Conservation (phyloP, 805 yeast species). For the Teunomyces stri region DNA sequence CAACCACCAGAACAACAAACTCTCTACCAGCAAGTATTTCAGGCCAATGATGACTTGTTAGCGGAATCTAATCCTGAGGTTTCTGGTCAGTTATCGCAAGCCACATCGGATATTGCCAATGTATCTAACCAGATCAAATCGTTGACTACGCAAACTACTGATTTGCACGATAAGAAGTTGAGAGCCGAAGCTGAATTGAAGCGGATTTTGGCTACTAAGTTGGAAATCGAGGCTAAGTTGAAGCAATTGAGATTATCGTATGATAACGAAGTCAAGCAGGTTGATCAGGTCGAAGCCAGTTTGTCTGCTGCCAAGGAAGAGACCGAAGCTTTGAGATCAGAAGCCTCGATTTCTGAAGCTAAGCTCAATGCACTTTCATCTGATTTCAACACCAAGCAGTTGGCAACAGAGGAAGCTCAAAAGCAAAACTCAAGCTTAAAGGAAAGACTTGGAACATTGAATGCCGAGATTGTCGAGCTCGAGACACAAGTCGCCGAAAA, state of each 20-base stretch:
- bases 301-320: slow-evolving; percentile 62
- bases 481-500: slow-evolving; percentile 54
- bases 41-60: slow-evolving; percentile 45
- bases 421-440: slow-evolving; percentile 62
- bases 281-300: slow-evolving; percentile 64
- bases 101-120: slow-evolving; percentile 84
- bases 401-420: slow-evolving; percentile 64
- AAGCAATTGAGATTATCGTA: slow-evolving; percentile 64
- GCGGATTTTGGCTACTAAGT: slow-evolving; percentile 62
- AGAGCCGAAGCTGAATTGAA: slow-evolving; percentile 76
- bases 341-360: slow-evolving; percentile 75
- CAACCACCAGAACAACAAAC: not conserved
- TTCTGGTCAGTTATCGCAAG: slow-evolving; percentile 67
- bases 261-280: slow-evolving; percentile 75
- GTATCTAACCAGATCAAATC: slow-evolving; percentile 82
- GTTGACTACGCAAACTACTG: slow-evolving; percentile 69
- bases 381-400: slow-evolving; percentile 59
- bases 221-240: slow-evolving; percentile 72
- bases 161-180: slow-evolving; percentile 64
- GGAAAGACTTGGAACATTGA: slow-evolving; percentile 64
- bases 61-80: slow-evolving; percentile 54
- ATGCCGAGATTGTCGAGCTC: slow-evolving; percentile 62
- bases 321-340: slow-evolving; percentile 66
- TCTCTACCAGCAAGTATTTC: slow-evolving; percentile 1
- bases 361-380: slow-evolving; percentile 67